These are phyloP conservation scores for Rhododendron kiyosumense DNA, from an alignment of 148 eudicot genomes.

Conservation along the genomic window DNA sequence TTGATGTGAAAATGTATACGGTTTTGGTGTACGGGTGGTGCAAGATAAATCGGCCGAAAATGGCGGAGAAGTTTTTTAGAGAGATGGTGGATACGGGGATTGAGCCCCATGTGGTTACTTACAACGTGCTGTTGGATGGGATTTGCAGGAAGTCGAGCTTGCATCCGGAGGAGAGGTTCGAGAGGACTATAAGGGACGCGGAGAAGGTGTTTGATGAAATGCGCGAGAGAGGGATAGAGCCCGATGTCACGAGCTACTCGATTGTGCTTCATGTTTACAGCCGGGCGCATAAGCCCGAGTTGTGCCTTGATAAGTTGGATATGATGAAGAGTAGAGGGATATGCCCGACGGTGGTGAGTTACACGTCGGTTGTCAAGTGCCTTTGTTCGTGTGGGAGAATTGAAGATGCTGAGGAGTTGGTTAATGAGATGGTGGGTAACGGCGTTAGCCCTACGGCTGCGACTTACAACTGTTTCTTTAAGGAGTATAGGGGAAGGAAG, in stretches of 20 bases:
- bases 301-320: slow-evolving; percentile 60
- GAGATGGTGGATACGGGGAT: slow-evolving; percentile 78
- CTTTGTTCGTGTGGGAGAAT: slow-evolving; percentile 86
- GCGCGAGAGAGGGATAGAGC: slow-evolving; percentile 73
- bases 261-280: slow-evolving; percentile 90
- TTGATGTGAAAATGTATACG: slow-evolving; percentile 54
- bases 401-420: slow-evolving; percentile 61
- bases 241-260: slow-evolving; percentile 90
- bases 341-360: slow-evolving; percentile 65
- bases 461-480: slow-evolving; percentile 90
- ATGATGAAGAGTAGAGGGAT: slow-evolving; percentile 73
- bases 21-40: slow-evolving; percentile 91
- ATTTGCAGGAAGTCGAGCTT: slow-evolving; percentile 82
- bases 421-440: slow-evolving; percentile 58
- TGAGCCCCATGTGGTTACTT: slow-evolving; percentile 76
- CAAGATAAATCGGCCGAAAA: slow-evolving; percentile 50
- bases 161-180: slow-evolving; percentile 76
- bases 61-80: slow-evolving; percentile 59
- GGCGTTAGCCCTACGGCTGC: slow-evolving; percentile 75
- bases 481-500: slow-evolving; percentile 80
- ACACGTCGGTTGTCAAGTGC: slow-evolving; percentile 91
- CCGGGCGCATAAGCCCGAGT: slow-evolving; percentile 74
- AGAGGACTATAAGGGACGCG: slow-evolving; percentile 61
- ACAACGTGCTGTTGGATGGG: slow-evolving; percentile 78
- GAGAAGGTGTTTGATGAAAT: slow-evolving; percentile 80